Evolutionary conservation across 2,329 filamentous ascomycete genomes (phyloP).

Genomic region (Parafenestella ontariensis): DNA sequence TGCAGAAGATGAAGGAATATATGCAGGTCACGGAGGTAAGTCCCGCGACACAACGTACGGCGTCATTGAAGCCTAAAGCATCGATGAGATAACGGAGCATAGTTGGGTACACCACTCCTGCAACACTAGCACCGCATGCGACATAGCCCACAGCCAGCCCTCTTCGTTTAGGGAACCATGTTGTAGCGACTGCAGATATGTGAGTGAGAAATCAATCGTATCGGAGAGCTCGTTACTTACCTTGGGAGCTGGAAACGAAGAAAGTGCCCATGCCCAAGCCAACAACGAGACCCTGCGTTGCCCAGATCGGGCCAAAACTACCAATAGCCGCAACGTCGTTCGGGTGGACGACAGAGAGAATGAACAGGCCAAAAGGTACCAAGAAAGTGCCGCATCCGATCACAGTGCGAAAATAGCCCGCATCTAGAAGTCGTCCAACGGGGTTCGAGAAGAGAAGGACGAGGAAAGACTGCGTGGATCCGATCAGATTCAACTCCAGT

Average conservation of each 20-base stretch:
- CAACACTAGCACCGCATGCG: constrained; percentile 58
- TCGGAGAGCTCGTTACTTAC: constrained; percentile 37
- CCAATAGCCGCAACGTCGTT: constrained; percentile 43
- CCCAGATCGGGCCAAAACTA: constrained; percentile 54
- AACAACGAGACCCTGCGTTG: constrained; percentile 56
- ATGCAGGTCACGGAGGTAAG: constrained; percentile 52
- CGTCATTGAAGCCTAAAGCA: constrained; percentile 54
- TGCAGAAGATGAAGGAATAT: constrained; percentile 52
- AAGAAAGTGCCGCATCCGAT: constrained; percentile 53
- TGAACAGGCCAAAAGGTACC: constrained; percentile 54
- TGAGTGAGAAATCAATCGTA: not conserved
- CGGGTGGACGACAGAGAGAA: constrained; percentile 53
- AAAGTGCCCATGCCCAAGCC: constrained; percentile 61
- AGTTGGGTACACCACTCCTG: constrained; percentile 56
- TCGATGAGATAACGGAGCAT: constrained; percentile 56
- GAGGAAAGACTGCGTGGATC: constrained; percentile 56
- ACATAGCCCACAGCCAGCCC: constrained; percentile 59
- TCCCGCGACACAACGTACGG: constrained; percentile 51
- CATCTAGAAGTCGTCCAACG: constrained; percentile 59
- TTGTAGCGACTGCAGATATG: constrained; percentile 52
- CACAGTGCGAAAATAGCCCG: constrained; percentile 52
- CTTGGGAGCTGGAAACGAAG: constrained; percentile 60
- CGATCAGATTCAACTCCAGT: constrained; percentile 56
- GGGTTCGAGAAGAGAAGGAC: constrained; percentile 55
- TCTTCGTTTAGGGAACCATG: constrained; percentile 58